These are phyloP conservation scores for Vigna mungo DNA, from an alignment of 306 rosid species.

Conservation along the genomic window DNA sequence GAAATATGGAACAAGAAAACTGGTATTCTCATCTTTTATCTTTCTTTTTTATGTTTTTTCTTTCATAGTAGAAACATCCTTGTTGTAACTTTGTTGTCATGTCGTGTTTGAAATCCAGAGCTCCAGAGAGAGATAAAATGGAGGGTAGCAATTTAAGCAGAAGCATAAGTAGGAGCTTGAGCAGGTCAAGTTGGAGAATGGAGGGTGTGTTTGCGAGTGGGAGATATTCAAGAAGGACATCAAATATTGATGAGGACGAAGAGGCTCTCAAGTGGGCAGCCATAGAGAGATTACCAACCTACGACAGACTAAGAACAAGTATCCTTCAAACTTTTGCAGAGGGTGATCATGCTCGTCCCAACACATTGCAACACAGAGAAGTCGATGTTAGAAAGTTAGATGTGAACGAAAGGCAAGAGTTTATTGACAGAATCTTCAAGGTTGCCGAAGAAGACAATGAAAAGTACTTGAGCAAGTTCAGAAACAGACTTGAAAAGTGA, in stretches of 20 bases:
- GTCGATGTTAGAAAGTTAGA: constrained; percentile 80
- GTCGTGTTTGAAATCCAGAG: not conserved
- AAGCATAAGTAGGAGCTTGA: constrained; percentile 65
- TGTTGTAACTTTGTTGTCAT: not conserved
- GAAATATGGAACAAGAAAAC: not conserved
- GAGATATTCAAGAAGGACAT: constrained; percentile 62
- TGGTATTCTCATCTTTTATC: not conserved
- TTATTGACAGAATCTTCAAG: constrained; percentile 74
- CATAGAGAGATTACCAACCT: constrained; percentile 87
- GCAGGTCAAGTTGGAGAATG: constrained; percentile 73
- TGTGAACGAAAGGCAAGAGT: constrained; percentile 61
- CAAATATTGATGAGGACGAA: constrained; percentile 69
- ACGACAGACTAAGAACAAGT: constrained; percentile 81
- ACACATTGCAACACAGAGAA: constrained; percentile 53
- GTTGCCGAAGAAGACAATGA: constrained; percentile 94
- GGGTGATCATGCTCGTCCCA: constrained; percentile 37
- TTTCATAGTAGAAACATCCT: not conserved
- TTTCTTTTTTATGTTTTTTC: not conserved
- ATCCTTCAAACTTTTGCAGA: constrained; percentile 60
- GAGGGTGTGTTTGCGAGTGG: constrained; percentile 69
- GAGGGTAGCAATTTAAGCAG: constrained; percentile 53
- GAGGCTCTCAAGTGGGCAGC: constrained; percentile 97
- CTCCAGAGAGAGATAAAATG: constrained; percentile 44
- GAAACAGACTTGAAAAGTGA: constrained; percentile 74
- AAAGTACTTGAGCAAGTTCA: constrained; percentile 67